A percentile compares a stretch with the other conserved stretches of the same genome.
Conservation (phyloP, 2,329 filamentous ascomycete species). For the Alternaria brassicae region DNA sequence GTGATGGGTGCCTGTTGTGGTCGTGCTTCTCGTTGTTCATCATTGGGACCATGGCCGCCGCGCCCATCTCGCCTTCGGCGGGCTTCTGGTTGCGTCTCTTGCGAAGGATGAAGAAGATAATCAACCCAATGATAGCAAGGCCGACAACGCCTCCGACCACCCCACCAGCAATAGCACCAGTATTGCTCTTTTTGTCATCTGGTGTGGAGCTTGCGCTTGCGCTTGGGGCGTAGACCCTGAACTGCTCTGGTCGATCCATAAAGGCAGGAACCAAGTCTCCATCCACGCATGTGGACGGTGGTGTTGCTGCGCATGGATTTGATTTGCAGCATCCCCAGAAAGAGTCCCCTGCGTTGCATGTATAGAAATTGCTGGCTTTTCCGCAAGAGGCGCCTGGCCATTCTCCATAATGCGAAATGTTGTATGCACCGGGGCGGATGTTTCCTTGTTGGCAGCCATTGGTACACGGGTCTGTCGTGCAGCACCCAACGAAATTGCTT, state of each 20-base stretch:
- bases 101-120: constrained; percentile 35
- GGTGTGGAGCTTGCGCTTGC: neutral
- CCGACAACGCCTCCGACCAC: constrained; percentile 37
- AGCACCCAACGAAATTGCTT: constrained; percentile 53
- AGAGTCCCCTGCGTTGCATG: constrained; percentile 34
- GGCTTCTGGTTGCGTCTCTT: constrained; percentile 20
- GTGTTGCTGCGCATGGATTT: constrained; percentile 42
- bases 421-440: constrained; percentile 45
- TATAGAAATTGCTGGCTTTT: constrained; percentile 44
- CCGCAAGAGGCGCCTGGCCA: constrained; percentile 47
- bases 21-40: constrained; percentile 22
- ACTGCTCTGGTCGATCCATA: constrained; percentile 28
- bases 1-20: constrained; percentile 11
- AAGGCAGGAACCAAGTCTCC: constrained; percentile 39
- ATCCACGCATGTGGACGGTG: constrained; percentile 33
- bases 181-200: constrained; percentile 16
- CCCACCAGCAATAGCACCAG: constrained; percentile 37
- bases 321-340: constrained; percentile 37
- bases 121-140: constrained; percentile 31
- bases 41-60: constrained; percentile 20
- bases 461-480: constrained; percentile 47
- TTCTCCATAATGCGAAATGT: constrained; percentile 38
- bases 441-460: constrained; percentile 47
- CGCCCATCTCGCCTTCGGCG: constrained; percentile 7
- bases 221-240: constrained; percentile 22